Percentiles rank a stretch among this genome's conserved stretches.
Conservation (phyloP, 1,284 basidiomycete genomes). For the Xerocomus amazonicus region DNA sequence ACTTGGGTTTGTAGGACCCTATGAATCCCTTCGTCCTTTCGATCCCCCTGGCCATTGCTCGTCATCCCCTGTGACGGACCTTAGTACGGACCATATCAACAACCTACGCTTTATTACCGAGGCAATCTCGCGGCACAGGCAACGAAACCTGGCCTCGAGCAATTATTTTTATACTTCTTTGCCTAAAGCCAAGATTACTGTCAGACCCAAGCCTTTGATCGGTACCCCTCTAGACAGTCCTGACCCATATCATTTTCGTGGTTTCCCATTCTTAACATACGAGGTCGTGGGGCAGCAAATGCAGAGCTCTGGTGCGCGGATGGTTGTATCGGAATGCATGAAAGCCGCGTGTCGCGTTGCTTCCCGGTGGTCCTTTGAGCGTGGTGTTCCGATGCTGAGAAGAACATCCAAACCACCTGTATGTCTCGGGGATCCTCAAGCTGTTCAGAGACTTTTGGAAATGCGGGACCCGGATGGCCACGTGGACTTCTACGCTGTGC, state of each 20-base stretch:
- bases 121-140: slow-evolving; percentile 22
- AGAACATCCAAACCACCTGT: slow-evolving; percentile 47
- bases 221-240: slow-evolving; percentile 28
- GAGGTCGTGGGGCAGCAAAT: slow-evolving; percentile 31
- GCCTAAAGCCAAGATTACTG: slow-evolving; percentile 22
- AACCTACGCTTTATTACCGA: slow-evolving; percentile 18
- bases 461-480: slow-evolving; percentile 42
- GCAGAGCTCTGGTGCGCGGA: slow-evolving; percentile 41
- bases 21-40: slow-evolving; percentile 44
- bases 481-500: slow-evolving; percentile 37
- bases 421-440: slow-evolving; percentile 30
- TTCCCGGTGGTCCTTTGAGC: slow-evolving; percentile 68
- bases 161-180: slow-evolving; percentile 29
- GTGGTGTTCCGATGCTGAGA: slow-evolving; percentile 64
- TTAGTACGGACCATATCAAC: slow-evolving; percentile 43
- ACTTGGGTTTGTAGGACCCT: slow-evolving; percentile 32
- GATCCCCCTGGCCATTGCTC: slow-evolving; percentile 8
- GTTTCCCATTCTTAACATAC: slow-evolving; percentile 58
- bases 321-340: slow-evolving; percentile 80
- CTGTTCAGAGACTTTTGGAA: slow-evolving; percentile 37
- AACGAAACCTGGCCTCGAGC: slow-evolving; percentile 18
- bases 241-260: slow-evolving; percentile 45
- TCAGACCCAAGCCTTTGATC: slow-evolving; percentile 29
- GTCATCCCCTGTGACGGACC: slow-evolving; percentile 1
- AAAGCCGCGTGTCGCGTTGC: slow-evolving; percentile 77